Evolutionary conservation across 345 rosid species (phyloP), one percentile per base, ranked within the genome.

Genomic region (Raphanus raphanistrum): DNA sequence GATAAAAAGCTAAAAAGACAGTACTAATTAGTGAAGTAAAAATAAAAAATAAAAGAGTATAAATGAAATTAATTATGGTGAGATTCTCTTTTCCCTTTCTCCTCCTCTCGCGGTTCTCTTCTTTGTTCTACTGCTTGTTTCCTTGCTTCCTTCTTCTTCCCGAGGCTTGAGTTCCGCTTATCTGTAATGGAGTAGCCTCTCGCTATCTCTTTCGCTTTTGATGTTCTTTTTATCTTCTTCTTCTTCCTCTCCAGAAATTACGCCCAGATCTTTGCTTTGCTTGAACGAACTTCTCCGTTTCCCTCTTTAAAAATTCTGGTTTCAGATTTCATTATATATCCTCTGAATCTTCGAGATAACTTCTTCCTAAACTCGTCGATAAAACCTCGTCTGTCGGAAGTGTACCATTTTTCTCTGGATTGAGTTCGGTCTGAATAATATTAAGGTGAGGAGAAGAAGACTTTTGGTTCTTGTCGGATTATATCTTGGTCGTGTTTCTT

Each of bases 371-470:
- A 68, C n/a, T 76, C 29, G 74, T 69, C 79, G 75, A 76, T 0
- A 33, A 45, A 76, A 35, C 64, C n/a, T 32, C 21, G 21, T 21
- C 10, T 29, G 11, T 68, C 25, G 62, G n/a, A 59, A 48, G 64
- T 69, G 70, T 69, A 50, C 64, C 74, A 76, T 21, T 21, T 21
- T 21, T 21, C 68, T 61, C 69, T 76, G 5, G 4, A 28, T 28
- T 54, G 54, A 60, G 62, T 68, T 65, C 29, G 32, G 70, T 33
- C 10, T 41, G 55, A 59, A 15, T 13, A 59, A 15, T 13, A 15
- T 29, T 31, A 31, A 76, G 79, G 79, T 76, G 73, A 76, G 57
- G 12, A 59, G n/a, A 32, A 59, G n/a, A 32, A 60, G 17, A 12
- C 48, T 41, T 35, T 55, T 43, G 15, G 73, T 41, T 67, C 58